Evolutionary conservation across 169 alveolate genomes (phyloP), one percentile per base, ranked within the genome.

Genomic region (Amoebophrya sp.): DNA sequence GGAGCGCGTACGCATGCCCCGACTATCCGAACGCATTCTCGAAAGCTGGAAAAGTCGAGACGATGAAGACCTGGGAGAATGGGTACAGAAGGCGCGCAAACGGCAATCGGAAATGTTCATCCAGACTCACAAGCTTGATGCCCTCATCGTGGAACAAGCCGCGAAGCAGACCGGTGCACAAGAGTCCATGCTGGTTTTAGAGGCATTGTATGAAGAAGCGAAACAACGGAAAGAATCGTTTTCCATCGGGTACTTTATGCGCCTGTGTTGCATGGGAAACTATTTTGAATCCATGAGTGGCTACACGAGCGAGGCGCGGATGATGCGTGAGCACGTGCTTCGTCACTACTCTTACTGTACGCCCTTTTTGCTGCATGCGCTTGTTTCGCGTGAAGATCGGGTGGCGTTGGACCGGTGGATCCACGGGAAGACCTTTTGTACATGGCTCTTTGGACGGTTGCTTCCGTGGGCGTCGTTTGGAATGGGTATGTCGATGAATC

Each of bases 281-380:
- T 65, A 65, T 36, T 65, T 65, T 36, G 83, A 65, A 1, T 65
- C 33, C 33, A 29, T 0, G 2, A 0, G 2, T 6, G 83, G 83
- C 83, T 29, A 26, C 36, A 65, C 83, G 36, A 29, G 33, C 33
- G 83, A 65, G 83, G n/a, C 83, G 36, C 83, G 83, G 33, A 6
- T 65, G 83, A 6, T 65, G 83, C 83, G 83, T 36, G 83, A 65
- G 38, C 83, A 65, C 83, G 83, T 65, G 83, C 33, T 65, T 6
- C 83, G 83, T 1, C 26, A 65, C 83, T 65, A 6, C 33, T 65
- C 83, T 10, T 36, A 65, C 83, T 18, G 26, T 36, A 36, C 83
- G 83, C 83, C 83, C 33, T 65, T 26, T 36, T 6, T 65, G 83
- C 83, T 65, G 83, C 83, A 65, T 36, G 38, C 18, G 83, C 83